Evolutionary conservation across 2,329 filamentous ascomycete species (phyloP).

Genomic region (Claviceps purpurea): DNA sequence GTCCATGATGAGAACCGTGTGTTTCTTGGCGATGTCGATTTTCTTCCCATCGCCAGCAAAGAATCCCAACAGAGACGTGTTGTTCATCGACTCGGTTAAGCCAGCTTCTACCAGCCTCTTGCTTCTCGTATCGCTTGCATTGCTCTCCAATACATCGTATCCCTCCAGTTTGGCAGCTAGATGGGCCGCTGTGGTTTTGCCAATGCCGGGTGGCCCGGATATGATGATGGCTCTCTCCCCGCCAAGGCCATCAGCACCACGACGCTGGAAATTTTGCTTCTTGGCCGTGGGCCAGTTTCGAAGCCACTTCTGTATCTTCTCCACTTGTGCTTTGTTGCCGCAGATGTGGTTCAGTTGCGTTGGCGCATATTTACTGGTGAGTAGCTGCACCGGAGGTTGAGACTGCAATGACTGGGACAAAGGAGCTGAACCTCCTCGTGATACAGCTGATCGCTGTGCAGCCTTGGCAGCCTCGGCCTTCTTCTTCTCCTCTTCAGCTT

Average conservation of each 20-base stretch:
- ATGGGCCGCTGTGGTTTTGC: conserved; percentile 94
- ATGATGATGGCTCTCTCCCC: conserved; percentile 82
- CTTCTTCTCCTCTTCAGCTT: conserved; percentile 57
- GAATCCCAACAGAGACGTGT: conserved; percentile 81
- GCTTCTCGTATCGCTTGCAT: conserved; percentile 89
- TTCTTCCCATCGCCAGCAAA: conserved; percentile 75
- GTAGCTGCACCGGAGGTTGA: conserved; percentile 53
- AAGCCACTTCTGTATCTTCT: conserved; percentile 82
- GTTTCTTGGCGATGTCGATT: conserved; percentile 73
- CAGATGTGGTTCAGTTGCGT: conserved; percentile 77
- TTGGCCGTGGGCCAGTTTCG: conserved; percentile 67
- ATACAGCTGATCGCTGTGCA: conserved; percentile 27
- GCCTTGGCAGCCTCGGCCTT: conserved; percentile 39
- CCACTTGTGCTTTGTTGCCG: conserved; percentile 82
- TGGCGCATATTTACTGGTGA: conserved; percentile 93
- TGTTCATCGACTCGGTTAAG: conserved; percentile 82
- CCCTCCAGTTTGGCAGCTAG: conserved; percentile 85
- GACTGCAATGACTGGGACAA: conserved; percentile 22
- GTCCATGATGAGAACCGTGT: conserved; percentile 94
- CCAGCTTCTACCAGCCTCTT: conserved; percentile 89
- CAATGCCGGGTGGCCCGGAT: conserved; percentile 88
- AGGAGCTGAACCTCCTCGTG: conserved; percentile 13
- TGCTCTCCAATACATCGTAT: conserved; percentile 87
- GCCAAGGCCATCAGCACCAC: conserved; percentile 74
- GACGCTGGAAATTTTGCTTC: conserved; percentile 68